Percentiles rank a stretch among this genome's conserved stretches.
Conservation (phyloP, 768 basidiomycete genomes). For the Jaapia argillacea region DNA sequence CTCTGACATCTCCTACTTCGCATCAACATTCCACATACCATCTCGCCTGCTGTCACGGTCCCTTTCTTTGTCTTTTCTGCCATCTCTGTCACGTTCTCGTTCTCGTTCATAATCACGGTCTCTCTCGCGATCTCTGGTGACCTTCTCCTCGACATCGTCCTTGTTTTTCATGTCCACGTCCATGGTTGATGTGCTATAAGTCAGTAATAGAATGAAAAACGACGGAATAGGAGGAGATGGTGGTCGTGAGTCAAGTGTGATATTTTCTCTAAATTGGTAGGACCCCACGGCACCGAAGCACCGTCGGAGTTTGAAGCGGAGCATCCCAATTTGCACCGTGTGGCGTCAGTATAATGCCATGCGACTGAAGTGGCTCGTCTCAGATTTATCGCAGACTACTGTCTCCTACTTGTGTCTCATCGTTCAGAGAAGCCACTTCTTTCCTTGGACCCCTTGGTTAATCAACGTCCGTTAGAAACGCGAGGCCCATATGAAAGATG, state of each 20-base stretch:
- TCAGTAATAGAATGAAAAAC: slow-evolving; percentile 6
- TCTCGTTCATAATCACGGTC: slow-evolving; percentile 33
- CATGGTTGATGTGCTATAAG: slow-evolving; percentile 29
- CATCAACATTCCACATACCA: no score
- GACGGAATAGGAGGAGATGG: slow-evolving; percentile 1
- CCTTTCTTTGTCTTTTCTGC: slow-evolving; percentile 32
- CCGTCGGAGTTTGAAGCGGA: background rate
- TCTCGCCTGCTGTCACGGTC: slow-evolving; percentile 35
- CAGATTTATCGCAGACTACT: no score
- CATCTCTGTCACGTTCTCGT: slow-evolving; percentile 34
- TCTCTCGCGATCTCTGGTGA: slow-evolving; percentile 29
- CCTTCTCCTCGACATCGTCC: slow-evolving; percentile 62
- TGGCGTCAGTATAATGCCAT: no score
- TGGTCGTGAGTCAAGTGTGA: no score
- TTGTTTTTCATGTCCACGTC: slow-evolving; percentile 78
- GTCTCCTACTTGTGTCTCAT: no score
- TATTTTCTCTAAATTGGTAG: no score
- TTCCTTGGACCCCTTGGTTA: no score
- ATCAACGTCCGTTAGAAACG: no score
- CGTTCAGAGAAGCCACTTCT: no score
- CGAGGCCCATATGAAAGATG: no score
- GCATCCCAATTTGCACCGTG: background rate
- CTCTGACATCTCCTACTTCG: background rate
- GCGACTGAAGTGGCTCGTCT: no score
- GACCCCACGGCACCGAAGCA: no score